Base-by-base conservation (phyloP, 108 stramenopile species). In the Pseudonitzschia multiseries region DNA sequence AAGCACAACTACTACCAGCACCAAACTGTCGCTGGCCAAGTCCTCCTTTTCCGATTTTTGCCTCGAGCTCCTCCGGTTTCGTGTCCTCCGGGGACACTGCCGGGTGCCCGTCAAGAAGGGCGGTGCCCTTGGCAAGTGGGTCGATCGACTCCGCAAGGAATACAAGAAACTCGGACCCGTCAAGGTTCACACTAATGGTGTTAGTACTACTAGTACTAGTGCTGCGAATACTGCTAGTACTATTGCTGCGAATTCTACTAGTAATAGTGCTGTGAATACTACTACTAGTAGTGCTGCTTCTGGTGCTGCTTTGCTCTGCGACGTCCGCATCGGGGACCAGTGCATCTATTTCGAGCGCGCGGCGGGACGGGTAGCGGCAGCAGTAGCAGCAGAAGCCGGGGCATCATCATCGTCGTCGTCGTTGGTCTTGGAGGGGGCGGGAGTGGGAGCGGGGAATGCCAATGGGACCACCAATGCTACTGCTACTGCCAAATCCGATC, bases 41-140 rank as follows among this genome's bases (percentile, higher is more conserved):
- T 20, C 17, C 22, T 26, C 54, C 54, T 56, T 56, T 56, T 26
- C 54, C 26, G 54, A 56, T 20, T 62, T 62, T 67, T 26, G 0
- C 14, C 66, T 40, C 43, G 66, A 67, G 28, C 44, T 67, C 21
- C n/a, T 67, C 22, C 21, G 44, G 22, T 67, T 67, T 22, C 40
- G 42, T 4, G 36, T 8, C 6, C 20, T 15, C 9, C 48, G 48
- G 44, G 66, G 66, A 21, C 66, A 67, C 36, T 67, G 44, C 21
- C 66, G 66, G n/a, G 66, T 67, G 4, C 66, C 66, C 18, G 36
- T 67, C 28, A 67, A 67, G 42, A 67, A 50, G 36, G 66, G 66
- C 18, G 66, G 66, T 10, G 66, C 43, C 41, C 60, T 72, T 9
- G 71, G 71, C 21, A 59, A 59, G 26, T 72, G 71, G 71, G 60